Conservation (phyloP, 2,329 filamentous ascomycete genomes). For the Lojkania enalia region DNA sequence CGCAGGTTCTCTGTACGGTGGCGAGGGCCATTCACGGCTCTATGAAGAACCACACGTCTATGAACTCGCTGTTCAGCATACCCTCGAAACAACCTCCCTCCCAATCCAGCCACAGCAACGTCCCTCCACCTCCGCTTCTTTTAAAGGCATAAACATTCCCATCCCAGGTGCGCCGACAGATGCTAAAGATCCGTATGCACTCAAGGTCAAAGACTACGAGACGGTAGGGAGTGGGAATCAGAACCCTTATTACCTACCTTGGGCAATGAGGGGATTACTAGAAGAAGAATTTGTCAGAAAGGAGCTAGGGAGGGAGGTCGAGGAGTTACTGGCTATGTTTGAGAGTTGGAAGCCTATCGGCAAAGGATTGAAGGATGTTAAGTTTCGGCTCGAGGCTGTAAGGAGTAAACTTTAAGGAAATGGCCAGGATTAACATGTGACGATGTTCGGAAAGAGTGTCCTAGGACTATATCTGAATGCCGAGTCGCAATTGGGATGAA, state of each 20-base stretch:
- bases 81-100: conserved; percentile 51
- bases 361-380: conserved; percentile 93
- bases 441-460: too few relatives aligned
- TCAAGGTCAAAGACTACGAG: conserved; percentile 41
- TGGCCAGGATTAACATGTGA: too few relatives aligned
- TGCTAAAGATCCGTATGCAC: conserved; percentile 22
- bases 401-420: conserved; percentile 70
- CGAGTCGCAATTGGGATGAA: too few relatives aligned
- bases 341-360: conserved; percentile 90
- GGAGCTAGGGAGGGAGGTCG: conserved; percentile 75
- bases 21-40: conserved; percentile 89
- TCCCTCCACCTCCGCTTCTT: conserved; percentile 25
- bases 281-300: conserved; percentile 90
- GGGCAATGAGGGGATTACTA: conserved; percentile 90
- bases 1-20: conserved; percentile 86
- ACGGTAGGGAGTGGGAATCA: conserved; percentile 46
- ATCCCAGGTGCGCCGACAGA: conserved; percentile 30
- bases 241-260: conserved; percentile 91
- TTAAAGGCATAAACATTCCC: conserved; percentile 38
- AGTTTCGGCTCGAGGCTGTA: conserved; percentile 89
- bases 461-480: too few relatives aligned
- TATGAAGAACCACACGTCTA: conserved; percentile 91
- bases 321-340: conserved; percentile 80
- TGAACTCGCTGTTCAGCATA: conserved; percentile 57
- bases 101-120: conserved; percentile 26